phyloP scores from a whole-genome alignment of 805 yeast genomes.

The Ogataea pignaliae region DNA sequence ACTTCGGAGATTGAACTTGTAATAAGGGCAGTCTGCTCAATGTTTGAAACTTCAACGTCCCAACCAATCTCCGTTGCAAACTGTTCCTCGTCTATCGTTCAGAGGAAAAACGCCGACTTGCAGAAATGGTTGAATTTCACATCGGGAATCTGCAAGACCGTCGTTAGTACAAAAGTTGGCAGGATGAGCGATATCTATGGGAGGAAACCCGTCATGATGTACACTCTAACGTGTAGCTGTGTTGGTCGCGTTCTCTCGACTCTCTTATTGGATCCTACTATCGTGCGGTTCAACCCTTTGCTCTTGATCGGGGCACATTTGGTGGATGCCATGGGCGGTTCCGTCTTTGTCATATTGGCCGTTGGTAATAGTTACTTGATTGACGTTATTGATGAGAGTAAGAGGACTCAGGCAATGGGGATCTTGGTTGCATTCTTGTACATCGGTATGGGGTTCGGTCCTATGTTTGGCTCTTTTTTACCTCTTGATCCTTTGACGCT shows the following conservation, averaged over 20 bases:
- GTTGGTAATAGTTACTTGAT: conserved; percentile 65
- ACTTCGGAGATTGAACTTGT: conserved; percentile 35
- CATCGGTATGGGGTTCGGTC: conserved; percentile 62
- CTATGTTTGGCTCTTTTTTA: conserved; percentile 48
- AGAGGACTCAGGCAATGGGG: conserved; percentile 57
- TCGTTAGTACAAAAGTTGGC: conserved; percentile 61
- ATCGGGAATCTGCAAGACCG: conserved; percentile 40
- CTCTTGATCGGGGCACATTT: conserved; percentile 40
- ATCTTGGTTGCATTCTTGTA: conserved; percentile 54
- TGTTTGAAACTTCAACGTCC: conserved; percentile 3
- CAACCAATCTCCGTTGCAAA: background rate
- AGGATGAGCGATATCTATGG: conserved; percentile 63
- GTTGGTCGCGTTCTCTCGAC: conserved; percentile 11
- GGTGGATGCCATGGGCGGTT: conserved; percentile 58
- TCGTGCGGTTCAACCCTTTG: conserved; percentile 27
- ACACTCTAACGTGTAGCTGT: conserved; percentile 15
- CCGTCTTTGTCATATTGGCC: conserved; percentile 49
- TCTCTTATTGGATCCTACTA: conserved; percentile 20
- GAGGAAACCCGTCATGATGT: conserved; percentile 44
- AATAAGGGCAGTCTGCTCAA: conserved; percentile 37
- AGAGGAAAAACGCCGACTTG: conserved; percentile 42
- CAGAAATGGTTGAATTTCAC: conserved; percentile 40
- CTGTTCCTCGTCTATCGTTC: conserved; percentile 32
- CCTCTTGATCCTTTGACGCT: conserved; percentile 30
- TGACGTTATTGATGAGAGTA: conserved; percentile 63